phyloP scores from a whole-genome alignment of 306 rosid genomes.

The Amphicarpaea edgeworthii region DNA sequence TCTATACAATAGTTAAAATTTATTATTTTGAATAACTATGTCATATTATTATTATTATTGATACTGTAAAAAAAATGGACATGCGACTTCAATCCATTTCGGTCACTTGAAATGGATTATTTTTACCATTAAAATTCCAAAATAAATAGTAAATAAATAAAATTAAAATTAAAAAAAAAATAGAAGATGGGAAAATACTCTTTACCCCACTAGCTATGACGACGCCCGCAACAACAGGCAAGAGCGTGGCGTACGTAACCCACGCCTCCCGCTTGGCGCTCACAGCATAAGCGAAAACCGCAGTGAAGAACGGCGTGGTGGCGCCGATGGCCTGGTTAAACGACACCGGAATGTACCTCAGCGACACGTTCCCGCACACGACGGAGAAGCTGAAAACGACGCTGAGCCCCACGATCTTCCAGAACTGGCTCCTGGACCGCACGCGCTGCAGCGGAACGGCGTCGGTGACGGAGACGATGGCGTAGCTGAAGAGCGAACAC shows the following conservation, averaged over 20 bases:
- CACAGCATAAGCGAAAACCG: conserved; percentile 51
- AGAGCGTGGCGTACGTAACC: conserved; percentile 54
- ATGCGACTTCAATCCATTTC: too few species aligned
- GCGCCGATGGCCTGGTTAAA: conserved; percentile 61
- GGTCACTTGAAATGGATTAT: too few species aligned
- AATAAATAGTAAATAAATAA: neutral
- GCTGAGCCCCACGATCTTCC: conserved; percentile 41
- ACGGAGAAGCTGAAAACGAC: conserved; percentile 56
- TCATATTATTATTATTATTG: too few species aligned
- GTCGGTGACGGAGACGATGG: conserved; percentile 37
- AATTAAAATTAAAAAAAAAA: neutral
- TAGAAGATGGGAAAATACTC: neutral
- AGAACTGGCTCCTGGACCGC: conserved; percentile 44
- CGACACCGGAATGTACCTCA: conserved; percentile 53
- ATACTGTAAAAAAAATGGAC: too few species aligned
- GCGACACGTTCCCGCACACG: conserved; percentile 57
- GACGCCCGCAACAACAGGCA: conserved; percentile 60
- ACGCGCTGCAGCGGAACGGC: conserved; percentile 51
- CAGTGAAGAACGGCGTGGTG: conserved; percentile 58
- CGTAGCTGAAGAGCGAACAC: conserved; percentile 54
- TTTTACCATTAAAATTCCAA: too few species aligned
- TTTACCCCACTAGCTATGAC: conserved; percentile 52
- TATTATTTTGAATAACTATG: too few species aligned
- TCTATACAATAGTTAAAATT: too few species aligned
- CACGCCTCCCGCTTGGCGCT: conserved; percentile 51